phyloP scores from a whole-genome alignment of 441 rosid species.

The Euphorbia celastroides region DNA sequence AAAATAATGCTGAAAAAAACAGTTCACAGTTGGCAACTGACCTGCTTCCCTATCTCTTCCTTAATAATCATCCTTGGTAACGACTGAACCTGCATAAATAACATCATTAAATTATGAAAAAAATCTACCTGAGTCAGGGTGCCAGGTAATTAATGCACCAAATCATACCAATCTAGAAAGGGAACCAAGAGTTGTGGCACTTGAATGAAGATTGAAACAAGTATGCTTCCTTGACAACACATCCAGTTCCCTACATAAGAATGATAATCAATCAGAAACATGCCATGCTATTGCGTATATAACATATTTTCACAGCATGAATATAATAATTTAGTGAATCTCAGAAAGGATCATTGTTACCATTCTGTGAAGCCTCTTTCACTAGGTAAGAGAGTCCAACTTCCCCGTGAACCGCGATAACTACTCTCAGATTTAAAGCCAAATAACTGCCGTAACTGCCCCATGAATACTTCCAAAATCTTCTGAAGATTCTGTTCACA shows the following conservation, averaged over 20 bases:
- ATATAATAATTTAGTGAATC: not conserved
- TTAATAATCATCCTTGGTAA: constrained; percentile 95
- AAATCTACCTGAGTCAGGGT: constrained; percentile 8
- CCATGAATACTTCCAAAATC: constrained; percentile 81
- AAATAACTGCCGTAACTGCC: constrained; percentile 86
- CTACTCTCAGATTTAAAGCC: constrained; percentile 61
- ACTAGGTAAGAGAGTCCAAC: constrained; percentile 56
- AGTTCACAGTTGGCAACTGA: constrained; percentile 25
- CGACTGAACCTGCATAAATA: constrained; percentile 72
- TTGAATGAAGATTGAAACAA: constrained; percentile 78
- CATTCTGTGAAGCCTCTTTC: constrained; percentile 90
- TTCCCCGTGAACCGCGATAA: constrained; percentile 51
- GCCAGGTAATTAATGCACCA: constrained; percentile 5
- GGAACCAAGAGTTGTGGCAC: constrained; percentile 85
- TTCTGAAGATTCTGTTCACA: constrained; percentile 68
- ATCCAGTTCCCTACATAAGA: constrained; percentile 80
- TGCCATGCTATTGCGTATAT: not conserved
- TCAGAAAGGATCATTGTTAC: constrained; percentile 28
- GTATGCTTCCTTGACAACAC: constrained; percentile 74
- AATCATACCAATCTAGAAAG: constrained; percentile 80
- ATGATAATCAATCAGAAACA: constrained; percentile 6
- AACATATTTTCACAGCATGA: not conserved
- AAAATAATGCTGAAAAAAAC: constrained; percentile 1
- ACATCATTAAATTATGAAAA: constrained; percentile 17
- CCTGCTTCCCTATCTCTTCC: constrained; percentile 98